Base-by-base conservation (phyloP, 805 yeast genomes). In the Yamadazyma nakazawae region DNA sequence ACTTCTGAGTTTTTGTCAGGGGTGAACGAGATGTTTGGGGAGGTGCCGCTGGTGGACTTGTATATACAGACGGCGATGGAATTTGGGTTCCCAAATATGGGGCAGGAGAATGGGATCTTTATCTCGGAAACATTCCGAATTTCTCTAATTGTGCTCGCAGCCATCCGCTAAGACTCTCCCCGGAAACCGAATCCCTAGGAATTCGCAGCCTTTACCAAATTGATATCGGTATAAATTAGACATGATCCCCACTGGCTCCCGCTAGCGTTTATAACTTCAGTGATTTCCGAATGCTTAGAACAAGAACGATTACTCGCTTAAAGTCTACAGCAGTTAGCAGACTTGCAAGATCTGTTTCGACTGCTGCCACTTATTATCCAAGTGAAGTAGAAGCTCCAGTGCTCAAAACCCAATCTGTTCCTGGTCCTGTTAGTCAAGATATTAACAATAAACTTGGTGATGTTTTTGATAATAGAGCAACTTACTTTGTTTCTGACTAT, bases 401-500 rank as follows among this genome's bases (percentile, higher is more conserved):
- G 5, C 35, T 71, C 19, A 53, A 53, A n/a, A 58, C 72, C 6
- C 53, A 50, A 2, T 8, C 60, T 0, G 57, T 71, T 28, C 76
- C 76, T 0, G 76, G 76, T n/a, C 75, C 75, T 10, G 52, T 51
- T 11, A 57, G 69, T 13, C 45, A 48, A 19, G 56, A 55, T 21
- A 49, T 67, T 35, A 69, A 68, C 57, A 54, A 64, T 26, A 63
- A 66, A 19, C 57, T 70, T 37, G 75, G 75, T 3, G 47, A 50
- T 9, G 63, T 68, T n/a, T 71, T 65, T 45, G 75, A 69, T 49
- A 71, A 68, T 57, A 53, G 73, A 34, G 75, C 75, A 12, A 61
- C 75, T 5, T 70, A 70, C 49, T 71, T 70, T 48, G 72, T 70
- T 34, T 54, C 67, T 37, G 76, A 71, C 59, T 71, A 70, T 54